A percentile compares a stretch with the other conserved stretches of the same genome.
phyloP scores from a whole-genome alignment of 805 yeast genomes.

The Sporopachydermia quercuum region DNA sequence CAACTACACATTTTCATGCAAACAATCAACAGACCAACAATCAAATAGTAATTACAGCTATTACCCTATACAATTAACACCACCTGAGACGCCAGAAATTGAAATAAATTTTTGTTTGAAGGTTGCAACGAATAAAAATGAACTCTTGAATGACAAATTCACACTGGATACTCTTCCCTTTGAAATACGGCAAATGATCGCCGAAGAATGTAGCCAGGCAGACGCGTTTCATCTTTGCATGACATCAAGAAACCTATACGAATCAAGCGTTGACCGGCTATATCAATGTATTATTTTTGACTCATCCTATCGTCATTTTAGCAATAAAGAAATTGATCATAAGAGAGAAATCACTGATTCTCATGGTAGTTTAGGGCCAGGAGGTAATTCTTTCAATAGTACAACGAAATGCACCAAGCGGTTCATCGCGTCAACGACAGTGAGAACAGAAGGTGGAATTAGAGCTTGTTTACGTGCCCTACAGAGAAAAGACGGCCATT shows the following conservation, averaged over 20 bases:
- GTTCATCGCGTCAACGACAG: slow-evolving; percentile 12
- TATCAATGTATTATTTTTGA: slow-evolving; percentile 18
- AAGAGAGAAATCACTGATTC: slow-evolving; percentile 2
- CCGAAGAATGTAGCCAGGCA: slow-evolving; percentile 16
- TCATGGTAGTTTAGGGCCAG: slow-evolving; percentile 1
- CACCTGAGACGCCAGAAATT: no score
- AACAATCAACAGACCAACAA: no score
- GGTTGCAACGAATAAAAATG: no score
- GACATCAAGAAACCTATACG: slow-evolving; percentile 11
- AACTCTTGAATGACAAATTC: no score
- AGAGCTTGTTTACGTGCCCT: slow-evolving; percentile 15
- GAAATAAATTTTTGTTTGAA: no score
- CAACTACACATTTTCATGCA: no score
- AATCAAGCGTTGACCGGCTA: slow-evolving; percentile 12
- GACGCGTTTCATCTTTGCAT: slow-evolving; percentile 18
- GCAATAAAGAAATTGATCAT: background rate
- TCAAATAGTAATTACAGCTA: no score
- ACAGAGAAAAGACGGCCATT: slow-evolving; percentile 8
- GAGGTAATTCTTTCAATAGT: background rate
- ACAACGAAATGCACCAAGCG: slow-evolving; percentile 1
- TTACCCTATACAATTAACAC: no score
- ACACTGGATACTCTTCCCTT: slow-evolving; percentile 11
- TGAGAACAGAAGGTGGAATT: slow-evolving; percentile 19
- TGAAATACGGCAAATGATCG: slow-evolving; percentile 14
- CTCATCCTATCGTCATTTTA: slow-evolving; percentile 12